Evolutionary conservation across 2,329 filamentous ascomycete genomes (phyloP), one percentile per base, ranked within the genome.

Genomic region (Fusarium vanettenii): DNA sequence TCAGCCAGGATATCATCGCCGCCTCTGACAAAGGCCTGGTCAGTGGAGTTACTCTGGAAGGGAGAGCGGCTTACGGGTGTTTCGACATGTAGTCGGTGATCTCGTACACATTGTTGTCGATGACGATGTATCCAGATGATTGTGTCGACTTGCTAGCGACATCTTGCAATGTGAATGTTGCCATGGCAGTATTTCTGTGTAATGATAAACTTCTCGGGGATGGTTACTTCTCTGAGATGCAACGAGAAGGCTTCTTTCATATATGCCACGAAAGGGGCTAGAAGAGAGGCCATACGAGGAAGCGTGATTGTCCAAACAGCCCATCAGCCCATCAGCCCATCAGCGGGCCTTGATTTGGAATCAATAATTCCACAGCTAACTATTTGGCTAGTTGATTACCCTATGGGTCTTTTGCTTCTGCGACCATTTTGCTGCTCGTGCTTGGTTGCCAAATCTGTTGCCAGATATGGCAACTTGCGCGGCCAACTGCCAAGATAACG

Each of bases 161-260:
- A 37, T 57, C 52, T 37, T 57, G 29, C 31, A 57, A 25, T 57
- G 52, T 57, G 31, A 57, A 57, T 25, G 20, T 57, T 57, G 7
- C 3, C 29, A 57, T 57, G 52, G n/a, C 8, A 2, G 8, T 1
- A 37, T 37, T 20, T 7, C 4, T 22, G n/a, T 10, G 11, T 8
- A 2, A n/a, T n/a, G 10, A 0, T 2, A 18, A 56, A 33, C n/a
- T 35, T 3, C 16, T 18, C n/a, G 16, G 16, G 3, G 2, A 2
- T 9, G 16, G 11, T 20, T 56, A 1, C 10, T 35, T 2, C 31
- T 9, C 14, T 6, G 3, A 18, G 7, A 6, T 2, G 4, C 29
- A 29, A 35, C 3, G 27, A 6, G 27, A n/a, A 13, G 20, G 4
- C 25, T 29, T 29, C 25, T 33, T 56, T 22, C 27, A 56, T 57